Percentiles rank a stretch among this genome's conserved stretches.
Evolutionary conservation across 2,329 filamentous ascomycete species (phyloP).

Genomic region (Alternaria arborescens): DNA sequence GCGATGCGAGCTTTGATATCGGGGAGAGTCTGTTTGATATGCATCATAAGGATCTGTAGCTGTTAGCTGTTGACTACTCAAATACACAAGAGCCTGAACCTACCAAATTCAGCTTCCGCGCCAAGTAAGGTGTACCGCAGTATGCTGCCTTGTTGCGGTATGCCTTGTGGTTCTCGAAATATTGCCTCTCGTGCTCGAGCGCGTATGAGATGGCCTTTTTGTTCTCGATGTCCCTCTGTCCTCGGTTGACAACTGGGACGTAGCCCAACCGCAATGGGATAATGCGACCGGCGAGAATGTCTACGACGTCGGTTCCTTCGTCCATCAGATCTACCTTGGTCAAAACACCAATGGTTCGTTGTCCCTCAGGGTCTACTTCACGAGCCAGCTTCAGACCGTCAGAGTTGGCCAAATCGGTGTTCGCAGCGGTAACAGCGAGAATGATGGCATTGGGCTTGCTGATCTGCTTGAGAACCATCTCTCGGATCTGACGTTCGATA

Average conservation of each 20-base stretch:
- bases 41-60: slow-evolving; percentile 93
- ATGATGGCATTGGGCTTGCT: slow-evolving; percentile 98
- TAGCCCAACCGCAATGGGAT: slow-evolving; percentile 95
- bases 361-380: slow-evolving; percentile 96
- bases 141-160: slow-evolving; percentile 99
- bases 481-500: slow-evolving; percentile 94
- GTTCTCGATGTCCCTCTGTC: slow-evolving; percentile 97
- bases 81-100: slow-evolving; percentile 21
- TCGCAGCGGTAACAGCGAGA: slow-evolving; percentile 92
- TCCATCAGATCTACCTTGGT: slow-evolving; percentile 99
- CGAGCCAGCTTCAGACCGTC: slow-evolving; percentile 95
- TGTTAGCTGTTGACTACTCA: slow-evolving; percentile 34
- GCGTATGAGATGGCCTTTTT: slow-evolving; percentile 93
- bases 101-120: slow-evolving; percentile 91
- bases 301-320: slow-evolving; percentile 96
- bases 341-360: slow-evolving; percentile 96
- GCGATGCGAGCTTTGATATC: slow-evolving; percentile 98
- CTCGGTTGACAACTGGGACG: slow-evolving; percentile 96
- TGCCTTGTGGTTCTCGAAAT: slow-evolving; percentile 98
- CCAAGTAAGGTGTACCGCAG: slow-evolving; percentile 96
- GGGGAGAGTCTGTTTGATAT: slow-evolving; percentile 98
- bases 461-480: slow-evolving; percentile 99
- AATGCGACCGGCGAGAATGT: slow-evolving; percentile 96
- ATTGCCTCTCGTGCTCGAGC: slow-evolving; percentile 92
- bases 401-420: slow-evolving; percentile 98